These are phyloP conservation scores for Heliamphora pulchella DNA, from an alignment of 179 eudicot genomes.

Conservation along the genomic window DNA sequence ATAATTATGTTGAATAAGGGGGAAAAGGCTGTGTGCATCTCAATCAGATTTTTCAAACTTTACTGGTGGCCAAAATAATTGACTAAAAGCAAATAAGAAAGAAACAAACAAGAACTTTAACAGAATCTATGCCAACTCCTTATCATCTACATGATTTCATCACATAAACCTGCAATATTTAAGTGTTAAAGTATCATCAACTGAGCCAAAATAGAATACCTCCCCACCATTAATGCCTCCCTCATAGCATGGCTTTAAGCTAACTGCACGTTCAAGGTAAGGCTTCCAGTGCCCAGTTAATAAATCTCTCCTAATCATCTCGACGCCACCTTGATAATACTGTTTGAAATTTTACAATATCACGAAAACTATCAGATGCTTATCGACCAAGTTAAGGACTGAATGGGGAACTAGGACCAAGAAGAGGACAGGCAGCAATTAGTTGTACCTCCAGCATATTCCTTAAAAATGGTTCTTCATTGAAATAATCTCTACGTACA, in stretches of 20 bases:
- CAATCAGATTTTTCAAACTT: background rate
- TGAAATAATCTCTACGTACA: conserved; percentile 96
- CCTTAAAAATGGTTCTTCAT: conserved; percentile 94
- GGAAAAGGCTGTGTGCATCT: background rate
- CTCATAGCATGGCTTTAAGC: conserved; percentile 86
- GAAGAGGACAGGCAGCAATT: background rate
- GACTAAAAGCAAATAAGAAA: background rate
- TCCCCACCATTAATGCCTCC: conserved; percentile 92
- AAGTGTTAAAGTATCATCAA: conserved; percentile 1
- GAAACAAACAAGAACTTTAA: background rate
- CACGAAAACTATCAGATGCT: background rate
- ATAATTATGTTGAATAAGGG: background rate
- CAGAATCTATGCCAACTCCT: background rate
- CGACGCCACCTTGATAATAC: conserved; percentile 92
- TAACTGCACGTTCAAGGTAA: conserved; percentile 88
- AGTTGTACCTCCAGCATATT: conserved; percentile 82
- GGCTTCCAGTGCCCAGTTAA: conserved; percentile 97
- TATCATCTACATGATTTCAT: background rate
- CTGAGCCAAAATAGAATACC: conserved; percentile 35
- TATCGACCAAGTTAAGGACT: background rate
- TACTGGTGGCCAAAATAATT: background rate
- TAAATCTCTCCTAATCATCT: conserved; percentile 97
- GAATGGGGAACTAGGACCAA: background rate
- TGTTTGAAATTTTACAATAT: conserved; percentile 24
- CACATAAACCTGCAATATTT: background rate